Evolutionary conservation across 495 filamentous ascomycete genomes (phyloP).

Genomic region (Hypoxylon fuscum): DNA sequence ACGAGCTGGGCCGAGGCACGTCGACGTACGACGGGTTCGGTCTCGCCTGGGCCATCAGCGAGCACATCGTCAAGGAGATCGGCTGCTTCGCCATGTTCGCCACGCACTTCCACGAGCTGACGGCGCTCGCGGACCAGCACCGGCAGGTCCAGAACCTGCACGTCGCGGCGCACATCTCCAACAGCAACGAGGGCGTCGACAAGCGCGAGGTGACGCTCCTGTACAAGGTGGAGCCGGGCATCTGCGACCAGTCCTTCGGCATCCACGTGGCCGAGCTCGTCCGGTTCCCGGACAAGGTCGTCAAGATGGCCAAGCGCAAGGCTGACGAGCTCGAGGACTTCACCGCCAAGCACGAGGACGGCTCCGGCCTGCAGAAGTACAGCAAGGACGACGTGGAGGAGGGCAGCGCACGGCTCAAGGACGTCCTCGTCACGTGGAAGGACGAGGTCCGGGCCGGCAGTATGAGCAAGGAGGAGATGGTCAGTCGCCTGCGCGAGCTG

Average conservation of each 20-base stretch:
- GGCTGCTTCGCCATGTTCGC: slow-evolving; percentile 93
- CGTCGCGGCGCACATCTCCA: slow-evolving; percentile 91
- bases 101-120: slow-evolving; percentile 98
- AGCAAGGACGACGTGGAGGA: slow-evolving; percentile 88
- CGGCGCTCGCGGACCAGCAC: slow-evolving; percentile 84
- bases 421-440: slow-evolving; percentile 89
- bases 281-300: slow-evolving; percentile 95
- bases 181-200: slow-evolving; percentile 48
- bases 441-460: slow-evolving; percentile 71
- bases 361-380: slow-evolving; percentile 61
- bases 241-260: slow-evolving; percentile 97
- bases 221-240: slow-evolving; percentile 93
- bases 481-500: slow-evolving; percentile 78
- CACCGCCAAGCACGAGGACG: slow-evolving; percentile 73
- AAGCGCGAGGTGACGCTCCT: slow-evolving; percentile 91
- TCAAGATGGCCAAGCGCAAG: slow-evolving; percentile 98
- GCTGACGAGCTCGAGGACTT: slow-evolving; percentile 99
- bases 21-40: slow-evolving; percentile 99
- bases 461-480: slow-evolving; percentile 80
- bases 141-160: slow-evolving; percentile 91
- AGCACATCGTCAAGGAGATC: slow-evolving; percentile 96
- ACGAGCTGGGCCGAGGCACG: slow-evolving; percentile 97
- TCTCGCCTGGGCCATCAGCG: slow-evolving; percentile 97
- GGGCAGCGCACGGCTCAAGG: slow-evolving; percentile 87
- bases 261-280: slow-evolving; percentile 99